These are phyloP conservation scores for Clonostachys byssicola DNA, from an alignment of 2,329 filamentous ascomycete genomes.

Conservation along the genomic window DNA sequence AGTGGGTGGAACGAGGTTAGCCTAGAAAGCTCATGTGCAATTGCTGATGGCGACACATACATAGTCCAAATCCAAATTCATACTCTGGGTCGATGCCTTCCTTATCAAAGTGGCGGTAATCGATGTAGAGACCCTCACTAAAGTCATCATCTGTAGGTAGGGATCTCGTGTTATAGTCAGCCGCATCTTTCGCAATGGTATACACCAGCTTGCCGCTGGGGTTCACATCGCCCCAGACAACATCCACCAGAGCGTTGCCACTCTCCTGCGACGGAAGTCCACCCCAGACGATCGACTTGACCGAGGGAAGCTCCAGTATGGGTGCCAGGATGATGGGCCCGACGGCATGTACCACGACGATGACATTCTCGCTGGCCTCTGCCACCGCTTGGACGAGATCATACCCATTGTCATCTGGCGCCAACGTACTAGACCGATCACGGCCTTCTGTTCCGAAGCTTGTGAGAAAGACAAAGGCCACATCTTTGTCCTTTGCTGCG, in stretches of 20 bases:
- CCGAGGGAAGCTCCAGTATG: slow-evolving; percentile 51
- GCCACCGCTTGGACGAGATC: slow-evolving; percentile 59
- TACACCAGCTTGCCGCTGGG: slow-evolving; percentile 68
- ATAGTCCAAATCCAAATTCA: slow-evolving; percentile 73
- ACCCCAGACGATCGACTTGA: slow-evolving; percentile 67
- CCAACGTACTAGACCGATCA: slow-evolving; percentile 57
- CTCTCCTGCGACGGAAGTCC: slow-evolving; percentile 80
- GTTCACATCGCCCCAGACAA: slow-evolving; percentile 66
- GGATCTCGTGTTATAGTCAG: slow-evolving; percentile 38
- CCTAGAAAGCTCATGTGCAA: not conserved
- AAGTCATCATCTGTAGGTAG: slow-evolving; percentile 45
- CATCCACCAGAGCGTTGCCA: slow-evolving; percentile 70
- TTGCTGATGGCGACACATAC: slow-evolving; percentile 15
- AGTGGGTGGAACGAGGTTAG: not conserved
- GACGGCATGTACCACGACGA: slow-evolving; percentile 69
- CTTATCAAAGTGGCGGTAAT: slow-evolving; percentile 74
- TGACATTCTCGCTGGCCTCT: slow-evolving; percentile 59
- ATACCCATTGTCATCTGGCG: slow-evolving; percentile 61
- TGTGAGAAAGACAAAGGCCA: slow-evolving; percentile 61
- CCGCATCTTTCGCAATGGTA: slow-evolving; percentile 41
- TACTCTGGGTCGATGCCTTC: slow-evolving; percentile 58
- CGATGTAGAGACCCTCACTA: slow-evolving; percentile 71
- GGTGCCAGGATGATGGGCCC: slow-evolving; percentile 66
- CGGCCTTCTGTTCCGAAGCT: slow-evolving; percentile 62
- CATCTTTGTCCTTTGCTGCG: slow-evolving; percentile 48